Evolutionary conservation across 768 basidiomycete species (phyloP).

Genomic region (Multifurca ochricompacta): DNA sequence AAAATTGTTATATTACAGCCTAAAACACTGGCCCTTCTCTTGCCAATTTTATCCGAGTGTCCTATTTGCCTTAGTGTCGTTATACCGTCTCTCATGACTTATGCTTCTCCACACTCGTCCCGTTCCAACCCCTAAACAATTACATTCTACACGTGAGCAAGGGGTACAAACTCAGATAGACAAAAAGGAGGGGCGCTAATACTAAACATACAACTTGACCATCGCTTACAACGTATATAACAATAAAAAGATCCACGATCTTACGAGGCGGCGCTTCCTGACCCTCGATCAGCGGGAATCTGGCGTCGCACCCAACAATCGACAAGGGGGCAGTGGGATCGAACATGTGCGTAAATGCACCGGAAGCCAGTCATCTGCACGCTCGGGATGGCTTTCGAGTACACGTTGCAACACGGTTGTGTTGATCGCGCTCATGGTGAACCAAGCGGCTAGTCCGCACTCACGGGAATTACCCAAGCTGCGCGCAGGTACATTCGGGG

Average conservation of each 20-base stretch:
- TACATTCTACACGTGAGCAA: conserved; percentile 10
- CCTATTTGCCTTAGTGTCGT: not conserved
- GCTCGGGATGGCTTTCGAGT: conserved; percentile 7
- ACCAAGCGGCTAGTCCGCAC: conserved; percentile 18
- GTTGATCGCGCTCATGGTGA: conserved; percentile 18
- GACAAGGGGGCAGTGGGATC: conserved; percentile 5
- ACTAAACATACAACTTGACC: not conserved
- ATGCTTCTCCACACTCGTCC: not conserved
- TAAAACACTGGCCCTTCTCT: no score
- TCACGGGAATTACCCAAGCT: conserved; percentile 13
- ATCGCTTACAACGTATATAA: conserved; percentile 2
- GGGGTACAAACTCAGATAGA: conserved; percentile 15
- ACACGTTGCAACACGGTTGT: conserved; percentile 8
- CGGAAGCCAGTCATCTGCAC: conserved; percentile 8
- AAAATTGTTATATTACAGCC: no score
- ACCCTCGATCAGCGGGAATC: not conserved
- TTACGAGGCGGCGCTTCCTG: conserved; percentile 3
- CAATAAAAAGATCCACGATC: conserved; percentile 11
- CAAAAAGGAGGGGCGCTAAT: conserved; percentile 14
- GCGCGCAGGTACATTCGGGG: conserved; percentile 18
- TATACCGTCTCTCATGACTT: not conserved
- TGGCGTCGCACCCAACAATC: not conserved
- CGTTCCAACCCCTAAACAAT: conserved; percentile 6
- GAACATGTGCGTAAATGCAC: conserved; percentile 8
- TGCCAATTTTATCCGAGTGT: not conserved